Percentiles rank a stretch among this genome's conserved stretches.
Conservation (phyloP, 2,329 filamentous ascomycete genomes). For the Xylaria polymorpha region DNA sequence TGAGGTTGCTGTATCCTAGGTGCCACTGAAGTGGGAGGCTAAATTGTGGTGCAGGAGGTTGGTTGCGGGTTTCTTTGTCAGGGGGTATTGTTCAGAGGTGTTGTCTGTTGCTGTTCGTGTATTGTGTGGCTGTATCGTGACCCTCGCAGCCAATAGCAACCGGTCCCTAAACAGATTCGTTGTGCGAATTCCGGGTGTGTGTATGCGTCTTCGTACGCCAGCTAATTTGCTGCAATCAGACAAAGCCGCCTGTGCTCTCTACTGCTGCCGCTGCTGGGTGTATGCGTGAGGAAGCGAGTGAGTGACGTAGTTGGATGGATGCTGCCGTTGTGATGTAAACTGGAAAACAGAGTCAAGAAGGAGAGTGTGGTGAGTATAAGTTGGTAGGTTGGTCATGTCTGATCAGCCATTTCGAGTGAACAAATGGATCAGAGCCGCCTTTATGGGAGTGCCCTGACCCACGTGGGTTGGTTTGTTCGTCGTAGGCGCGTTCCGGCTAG, state of each 20-base stretch:
- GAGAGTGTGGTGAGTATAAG: slow-evolving; percentile 28
- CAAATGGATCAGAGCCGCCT: slow-evolving; percentile 32
- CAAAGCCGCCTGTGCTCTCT: background rate
- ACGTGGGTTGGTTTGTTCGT: slow-evolving; percentile 23
- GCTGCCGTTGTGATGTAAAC: slow-evolving; percentile 34
- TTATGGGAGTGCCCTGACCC: slow-evolving; percentile 27
- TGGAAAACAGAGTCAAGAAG: slow-evolving; percentile 25
- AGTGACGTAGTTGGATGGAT: background rate
- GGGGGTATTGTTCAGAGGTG: slow-evolving; percentile 8
- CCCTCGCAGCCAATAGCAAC: background rate
- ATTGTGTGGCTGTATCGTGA: background rate
- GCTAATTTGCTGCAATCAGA: slow-evolving; percentile 11
- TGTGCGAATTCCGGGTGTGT: background rate
- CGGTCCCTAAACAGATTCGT: background rate
- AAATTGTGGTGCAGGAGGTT: slow-evolving; percentile 20
- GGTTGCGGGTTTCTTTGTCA: slow-evolving; percentile 26
- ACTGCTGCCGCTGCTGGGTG: slow-evolving; percentile 14
- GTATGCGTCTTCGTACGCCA: slow-evolving; percentile 14
- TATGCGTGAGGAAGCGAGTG: slow-evolving; percentile 14
- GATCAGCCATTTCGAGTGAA: slow-evolving; percentile 44
- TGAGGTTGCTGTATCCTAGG: slow-evolving; percentile 9
- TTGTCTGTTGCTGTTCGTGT: slow-evolving; percentile 16
- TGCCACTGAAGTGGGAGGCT: slow-evolving; percentile 1
- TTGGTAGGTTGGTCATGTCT: slow-evolving; percentile 41
- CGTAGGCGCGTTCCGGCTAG: slow-evolving; percentile 10